Percentiles rank a stretch among this genome's conserved stretches.
Evolutionary conservation across 768 basidiomycete genomes (phyloP).

Genomic region (Gelatoporia subvermispora): DNA sequence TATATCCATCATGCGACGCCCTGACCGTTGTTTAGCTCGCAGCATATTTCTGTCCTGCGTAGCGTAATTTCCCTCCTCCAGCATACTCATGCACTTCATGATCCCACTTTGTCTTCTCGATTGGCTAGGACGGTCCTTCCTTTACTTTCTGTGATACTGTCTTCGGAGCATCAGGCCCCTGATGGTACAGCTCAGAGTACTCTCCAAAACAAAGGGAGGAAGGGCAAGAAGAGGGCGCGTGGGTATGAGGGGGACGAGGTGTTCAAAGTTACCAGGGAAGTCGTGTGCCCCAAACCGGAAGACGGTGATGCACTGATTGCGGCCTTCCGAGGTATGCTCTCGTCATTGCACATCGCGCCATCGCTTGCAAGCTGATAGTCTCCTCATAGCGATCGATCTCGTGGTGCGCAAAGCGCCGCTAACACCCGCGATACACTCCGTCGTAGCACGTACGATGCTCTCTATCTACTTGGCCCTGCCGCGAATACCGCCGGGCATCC

Average conservation of each 20-base stretch:
- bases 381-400: slow-evolving; percentile 40
- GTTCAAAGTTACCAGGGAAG: slow-evolving; percentile 45
- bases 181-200: slow-evolving; percentile 15
- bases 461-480: slow-evolving; percentile 54
- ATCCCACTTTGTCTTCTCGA: slow-evolving; percentile 44
- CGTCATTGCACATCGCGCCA: background rate
- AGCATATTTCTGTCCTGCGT: slow-evolving; percentile 36
- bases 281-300: slow-evolving; percentile 42
- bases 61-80: slow-evolving; percentile 40
- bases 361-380: slow-evolving; percentile 2
- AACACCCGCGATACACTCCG: slow-evolving; percentile 48
- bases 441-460: slow-evolving; percentile 53
- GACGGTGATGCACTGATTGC: slow-evolving; percentile 50
- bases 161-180: slow-evolving; percentile 31
- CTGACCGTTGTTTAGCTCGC: slow-evolving; percentile 8
- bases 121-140: slow-evolving; percentile 51
- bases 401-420: slow-evolving; percentile 49
- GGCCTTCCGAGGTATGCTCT: slow-evolving; percentile 52
- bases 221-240: slow-evolving; percentile 64
- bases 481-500: slow-evolving; percentile 46
- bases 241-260: slow-evolving; percentile 75
- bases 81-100: slow-evolving; percentile 41
- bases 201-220: slow-evolving; percentile 35
- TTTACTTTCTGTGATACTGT: slow-evolving; percentile 43
- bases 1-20: background rate